Conservation (phyloP, 495 filamentous ascomycete genomes). For the Xylaria nigripes region DNA sequence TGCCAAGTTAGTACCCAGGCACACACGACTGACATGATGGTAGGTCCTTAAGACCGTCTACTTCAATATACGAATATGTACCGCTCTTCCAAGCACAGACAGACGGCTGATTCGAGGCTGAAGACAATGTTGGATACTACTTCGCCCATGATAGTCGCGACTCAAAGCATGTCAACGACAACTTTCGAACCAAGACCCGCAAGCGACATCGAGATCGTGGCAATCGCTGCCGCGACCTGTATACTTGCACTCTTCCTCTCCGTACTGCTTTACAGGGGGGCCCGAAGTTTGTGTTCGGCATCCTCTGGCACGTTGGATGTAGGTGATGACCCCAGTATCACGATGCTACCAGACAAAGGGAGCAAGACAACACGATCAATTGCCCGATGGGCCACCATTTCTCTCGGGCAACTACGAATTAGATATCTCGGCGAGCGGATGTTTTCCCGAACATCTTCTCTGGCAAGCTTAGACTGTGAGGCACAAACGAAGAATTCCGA, state of each 20-base stretch:
- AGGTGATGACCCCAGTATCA: background rate
- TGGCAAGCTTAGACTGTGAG: background rate
- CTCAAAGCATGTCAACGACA: background rate
- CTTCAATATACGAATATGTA: background rate
- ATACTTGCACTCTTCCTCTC: slow-evolving; percentile 8
- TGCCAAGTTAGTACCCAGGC: background rate
- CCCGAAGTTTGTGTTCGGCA: background rate
- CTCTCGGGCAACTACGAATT: background rate
- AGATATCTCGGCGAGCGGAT: background rate
- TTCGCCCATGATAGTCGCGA: background rate
- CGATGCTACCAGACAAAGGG: background rate
- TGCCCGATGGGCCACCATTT: background rate
- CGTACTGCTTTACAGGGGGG: background rate
- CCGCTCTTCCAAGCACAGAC: background rate
- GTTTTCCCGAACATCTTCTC: background rate
- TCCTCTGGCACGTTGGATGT: background rate
- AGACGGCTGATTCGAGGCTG: background rate
- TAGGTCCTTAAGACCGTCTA: background rate
- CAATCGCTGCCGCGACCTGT: slow-evolving; percentile 4
- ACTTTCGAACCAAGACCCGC: slow-evolving; percentile 1
- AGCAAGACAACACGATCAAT: background rate
- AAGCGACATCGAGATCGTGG: slow-evolving; percentile 2
- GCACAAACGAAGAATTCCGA: background rate
- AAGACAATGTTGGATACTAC: background rate
- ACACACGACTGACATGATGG: background rate